Base-by-base conservation (phyloP, 2,329 filamentous ascomycete species). In the Cladophialophora immunda region DNA sequence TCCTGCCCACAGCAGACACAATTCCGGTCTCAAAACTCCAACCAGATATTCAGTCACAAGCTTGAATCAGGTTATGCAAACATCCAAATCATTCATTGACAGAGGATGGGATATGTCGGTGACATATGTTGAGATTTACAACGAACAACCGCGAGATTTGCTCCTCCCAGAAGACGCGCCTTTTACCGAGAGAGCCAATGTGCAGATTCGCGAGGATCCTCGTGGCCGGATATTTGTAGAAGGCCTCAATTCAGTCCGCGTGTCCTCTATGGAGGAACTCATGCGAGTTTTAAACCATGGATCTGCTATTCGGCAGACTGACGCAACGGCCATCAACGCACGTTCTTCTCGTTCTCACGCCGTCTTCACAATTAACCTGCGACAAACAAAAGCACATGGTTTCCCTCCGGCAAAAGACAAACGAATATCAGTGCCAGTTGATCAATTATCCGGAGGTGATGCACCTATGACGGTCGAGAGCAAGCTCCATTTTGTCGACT, bases 271-370 rank as follows among this genome's bases (percentile, higher is more conserved):
- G 8, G 94, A 98, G 4, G 95, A 99, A 77, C 82, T 99, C 57
- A 87, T 98, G 79, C 90, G 89, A 68, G 94, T 93, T 6, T 84
- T 99, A 64, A 95, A 94, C 77, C 94, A 96, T 75, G 95, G 95
- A 22, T 99, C 95, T 0, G 88, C 90, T 27, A 97, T 99, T 76
- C 91, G 95, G 68, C 95, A 99, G 77, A 99, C 95, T 0, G 95
- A 99, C 80, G 91, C 95, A 27, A 99, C 95, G 1, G 95, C 94
- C 2, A 95, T 98, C 76, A 99, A 99, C 76, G 95, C 94, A 52
- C 94, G 97, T 77, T 99, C 95, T 0, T 99, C 95, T 11, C 93
- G 95, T 70, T 99, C 95, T 1, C 95, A 99, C 78, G 95, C 95
- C 36, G 94, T 99, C 32, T 98, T 99, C 80, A 97, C 93, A 76